These are phyloP conservation scores for Candida sanyaensis DNA, from an alignment of 1,139 yeast species.

Conservation along the genomic window DNA sequence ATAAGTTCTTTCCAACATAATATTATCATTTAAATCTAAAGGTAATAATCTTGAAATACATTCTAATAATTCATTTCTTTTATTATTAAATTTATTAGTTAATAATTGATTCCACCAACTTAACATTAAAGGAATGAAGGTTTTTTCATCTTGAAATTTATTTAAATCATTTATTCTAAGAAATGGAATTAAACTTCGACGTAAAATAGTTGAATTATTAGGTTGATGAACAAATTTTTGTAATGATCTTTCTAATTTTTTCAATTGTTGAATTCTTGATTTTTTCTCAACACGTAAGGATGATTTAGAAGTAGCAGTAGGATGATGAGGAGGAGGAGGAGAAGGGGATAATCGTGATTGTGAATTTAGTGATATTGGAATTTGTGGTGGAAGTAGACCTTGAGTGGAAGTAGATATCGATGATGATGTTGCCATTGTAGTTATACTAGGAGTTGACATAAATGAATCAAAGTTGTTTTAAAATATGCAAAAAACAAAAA, in stretches of 20 bases:
- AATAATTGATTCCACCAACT: slow-evolving; percentile 4
- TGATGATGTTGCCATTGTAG: no score
- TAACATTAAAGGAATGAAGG: slow-evolving; percentile 1
- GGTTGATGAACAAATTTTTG: slow-evolving; percentile 1
- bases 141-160: neutral
- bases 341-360: neutral
- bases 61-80: slow-evolving; percentile 3
- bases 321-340: no score
- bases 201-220: neutral
- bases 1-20: slow-evolving; percentile 3
- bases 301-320: no score
- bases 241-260: slow-evolving; percentile 1
- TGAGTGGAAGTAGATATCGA: no score
- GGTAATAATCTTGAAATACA: slow-evolving; percentile 2
- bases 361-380: neutral
- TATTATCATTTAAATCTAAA: slow-evolving; percentile 1
- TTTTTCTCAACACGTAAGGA: neutral
- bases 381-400: neutral
- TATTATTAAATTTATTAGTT: neutral
- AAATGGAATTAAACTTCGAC: slow-evolving; percentile 1
- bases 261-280: neutral
- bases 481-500: no score
- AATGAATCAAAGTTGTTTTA: no score
- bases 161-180: neutral
- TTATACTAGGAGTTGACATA: no score